Conservation (phyloP, 1,139 yeast species). For the Kodamaea suecica region DNA sequence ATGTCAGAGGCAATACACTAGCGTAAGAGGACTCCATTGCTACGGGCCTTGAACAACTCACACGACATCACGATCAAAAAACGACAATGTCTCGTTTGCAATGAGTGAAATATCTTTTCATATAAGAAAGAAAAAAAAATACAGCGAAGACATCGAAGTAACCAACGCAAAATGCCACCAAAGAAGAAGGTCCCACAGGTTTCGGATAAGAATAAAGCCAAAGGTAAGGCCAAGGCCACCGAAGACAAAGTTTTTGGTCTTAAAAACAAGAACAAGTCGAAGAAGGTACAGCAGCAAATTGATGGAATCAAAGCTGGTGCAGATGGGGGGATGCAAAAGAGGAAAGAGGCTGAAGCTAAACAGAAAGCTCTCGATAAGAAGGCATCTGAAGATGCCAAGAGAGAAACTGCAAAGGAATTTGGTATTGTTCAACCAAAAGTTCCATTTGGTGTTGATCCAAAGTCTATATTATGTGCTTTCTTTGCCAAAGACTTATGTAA, state of each 20-base stretch:
- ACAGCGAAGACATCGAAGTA: background rate
- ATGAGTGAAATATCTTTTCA: no score
- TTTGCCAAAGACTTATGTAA: conserved; percentile 89
- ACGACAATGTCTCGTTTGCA: no score
- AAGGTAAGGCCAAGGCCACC: conserved; percentile 64
- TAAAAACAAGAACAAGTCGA: conserved; percentile 89
- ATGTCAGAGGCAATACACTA: no score
- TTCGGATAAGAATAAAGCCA: conserved; percentile 60
- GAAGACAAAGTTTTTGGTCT: conserved; percentile 94
- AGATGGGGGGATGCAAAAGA: conserved; percentile 60
- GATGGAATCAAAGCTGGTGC: conserved; percentile 69
- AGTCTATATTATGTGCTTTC: conserved; percentile 84
- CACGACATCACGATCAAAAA: no score
- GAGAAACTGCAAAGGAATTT: conserved; percentile 78
- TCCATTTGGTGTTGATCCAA: conserved; percentile 97
- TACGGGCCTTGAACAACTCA: background rate
- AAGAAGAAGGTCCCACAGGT: conserved; percentile 62
- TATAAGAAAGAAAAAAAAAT: background rate
- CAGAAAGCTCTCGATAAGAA: conserved; percentile 81
- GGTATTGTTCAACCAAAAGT: conserved; percentile 79
- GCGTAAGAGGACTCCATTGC: background rate
- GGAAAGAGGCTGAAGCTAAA: conserved; percentile 74
- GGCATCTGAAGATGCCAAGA: conserved; percentile 85
- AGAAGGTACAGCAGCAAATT: conserved; percentile 85
- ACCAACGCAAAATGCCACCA: conserved; percentile 47